Base-by-base conservation (phyloP, 441 rosid genomes). In the Codiaeum variegatum region DNA sequence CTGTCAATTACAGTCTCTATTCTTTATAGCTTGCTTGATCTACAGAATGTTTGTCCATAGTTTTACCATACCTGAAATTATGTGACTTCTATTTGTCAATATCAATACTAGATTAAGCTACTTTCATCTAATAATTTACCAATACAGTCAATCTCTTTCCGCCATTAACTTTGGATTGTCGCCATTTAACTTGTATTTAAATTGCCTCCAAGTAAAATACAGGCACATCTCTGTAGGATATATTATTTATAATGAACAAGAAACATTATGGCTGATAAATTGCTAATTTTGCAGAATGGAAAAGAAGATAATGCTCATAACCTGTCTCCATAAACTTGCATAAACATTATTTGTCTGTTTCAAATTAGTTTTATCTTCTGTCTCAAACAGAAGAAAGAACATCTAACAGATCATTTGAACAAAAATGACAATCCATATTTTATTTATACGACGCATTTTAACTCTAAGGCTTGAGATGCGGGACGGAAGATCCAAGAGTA, bases 371-470 rank as follows among this genome's bases (percentile, higher is more conserved):
- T 47, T n/a, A n/a, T n/a, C n/a, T n/a, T n/a, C n/a, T 15, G 44
- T 66, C 62, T 68, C 34, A 74, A 23, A 66, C 24, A 44, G 8
- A 42, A 15, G 51, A 73, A 60, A 8, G 49, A 52, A 36, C 61
- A 61, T 13, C 44, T 2, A 58, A 59, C 54, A 23, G 28, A 34
- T 42, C 40, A 38, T 73, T 18, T 34, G 6, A n/a, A 61, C n/a
- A 70, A 49, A 80, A 71, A 73, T 49, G 62, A 26, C 66, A 75
- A 18, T 40, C 52, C 64, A 49, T 32, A 42, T 76, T 76, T 84
- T 82, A 84, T 84, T 84, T 70, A 66, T 58, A 79, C 64, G 56
- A 71, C 65, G 63, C 71, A 61, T 56, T 62, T 28, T 36, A 59
- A 64, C 72, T 62, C 64, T 60, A 68, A 64, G 62, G 64, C 59